Conservation (phyloP, 1,284 basidiomycete genomes). For the Ganoderma resinaceum region DNA sequence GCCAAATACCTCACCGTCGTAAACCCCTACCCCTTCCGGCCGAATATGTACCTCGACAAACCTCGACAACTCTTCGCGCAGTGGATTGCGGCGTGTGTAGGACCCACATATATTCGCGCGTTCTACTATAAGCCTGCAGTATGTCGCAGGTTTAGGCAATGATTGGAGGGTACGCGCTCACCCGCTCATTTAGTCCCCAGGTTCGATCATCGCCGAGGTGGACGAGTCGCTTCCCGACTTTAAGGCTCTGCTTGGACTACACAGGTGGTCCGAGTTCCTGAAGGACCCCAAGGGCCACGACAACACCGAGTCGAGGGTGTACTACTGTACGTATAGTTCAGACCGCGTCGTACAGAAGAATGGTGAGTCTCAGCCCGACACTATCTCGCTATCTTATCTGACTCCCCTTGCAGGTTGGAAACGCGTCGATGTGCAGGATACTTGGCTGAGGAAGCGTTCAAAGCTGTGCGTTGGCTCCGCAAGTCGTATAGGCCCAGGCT, state of each 20-base stretch:
- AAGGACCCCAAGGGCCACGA: slow-evolving; percentile 53
- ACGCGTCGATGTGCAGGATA: slow-evolving; percentile 55
- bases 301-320: slow-evolving; percentile 52
- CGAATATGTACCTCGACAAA: slow-evolving; percentile 58
- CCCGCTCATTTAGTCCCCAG: slow-evolving; percentile 55
- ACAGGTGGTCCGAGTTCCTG: slow-evolving; percentile 67
- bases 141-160: slow-evolving; percentile 22
- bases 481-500: background rate
- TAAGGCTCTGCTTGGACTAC: slow-evolving; percentile 65
- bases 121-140: slow-evolving; percentile 72
- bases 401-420: slow-evolving; percentile 63
- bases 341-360: slow-evolving; percentile 55
- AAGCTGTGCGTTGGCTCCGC: slow-evolving; percentile 12
- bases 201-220: slow-evolving; percentile 71
- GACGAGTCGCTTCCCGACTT: slow-evolving; percentile 48
- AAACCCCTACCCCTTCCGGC: slow-evolving; percentile 63
- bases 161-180: background rate
- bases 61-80: slow-evolving; percentile 59
- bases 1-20: slow-evolving; percentile 65
- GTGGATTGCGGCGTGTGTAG: slow-evolving; percentile 68
- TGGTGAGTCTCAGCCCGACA: slow-evolving; percentile 38
- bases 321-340: slow-evolving; percentile 57
- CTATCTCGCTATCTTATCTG: background rate
- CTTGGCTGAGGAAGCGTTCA: slow-evolving; percentile 54
- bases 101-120: slow-evolving; percentile 51